phyloP scores from a whole-genome alignment of 257 asterid genomes.

The Anisodus tanguticus region DNA sequence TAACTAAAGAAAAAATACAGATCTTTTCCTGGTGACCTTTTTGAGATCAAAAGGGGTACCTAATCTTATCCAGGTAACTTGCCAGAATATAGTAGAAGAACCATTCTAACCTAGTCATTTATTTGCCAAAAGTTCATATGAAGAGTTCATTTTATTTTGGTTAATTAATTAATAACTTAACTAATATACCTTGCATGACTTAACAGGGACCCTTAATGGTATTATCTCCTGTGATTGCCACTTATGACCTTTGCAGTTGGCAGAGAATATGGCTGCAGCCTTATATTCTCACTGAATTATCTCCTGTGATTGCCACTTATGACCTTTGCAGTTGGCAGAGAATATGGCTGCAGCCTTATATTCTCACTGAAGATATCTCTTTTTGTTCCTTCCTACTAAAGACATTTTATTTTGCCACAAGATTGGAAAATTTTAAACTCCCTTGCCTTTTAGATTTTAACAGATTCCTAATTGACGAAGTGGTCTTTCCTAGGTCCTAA shows the following conservation, averaged over 20 bases:
- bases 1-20: neutral
- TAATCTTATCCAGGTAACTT: neutral
- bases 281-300: neutral
- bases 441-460: neutral
- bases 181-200: neutral
- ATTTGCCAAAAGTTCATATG: neutral
- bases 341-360: neutral
- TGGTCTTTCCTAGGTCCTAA: neutral
- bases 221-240: neutral
- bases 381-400: neutral
- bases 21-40: neutral
- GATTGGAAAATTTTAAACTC: neutral
- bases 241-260: neutral
- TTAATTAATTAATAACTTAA: neutral
- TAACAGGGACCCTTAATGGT: neutral
- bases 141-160: neutral
- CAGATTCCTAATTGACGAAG: neutral
- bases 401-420: constrained; percentile 1
- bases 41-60: too few relatives aligned
- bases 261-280: neutral
- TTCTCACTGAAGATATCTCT: neutral
- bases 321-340: neutral
- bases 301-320: neutral
- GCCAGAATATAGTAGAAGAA: neutral
- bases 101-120: neutral